Conservation (phyloP, 441 rosid genomes). For the Sinapis alba region DNA sequence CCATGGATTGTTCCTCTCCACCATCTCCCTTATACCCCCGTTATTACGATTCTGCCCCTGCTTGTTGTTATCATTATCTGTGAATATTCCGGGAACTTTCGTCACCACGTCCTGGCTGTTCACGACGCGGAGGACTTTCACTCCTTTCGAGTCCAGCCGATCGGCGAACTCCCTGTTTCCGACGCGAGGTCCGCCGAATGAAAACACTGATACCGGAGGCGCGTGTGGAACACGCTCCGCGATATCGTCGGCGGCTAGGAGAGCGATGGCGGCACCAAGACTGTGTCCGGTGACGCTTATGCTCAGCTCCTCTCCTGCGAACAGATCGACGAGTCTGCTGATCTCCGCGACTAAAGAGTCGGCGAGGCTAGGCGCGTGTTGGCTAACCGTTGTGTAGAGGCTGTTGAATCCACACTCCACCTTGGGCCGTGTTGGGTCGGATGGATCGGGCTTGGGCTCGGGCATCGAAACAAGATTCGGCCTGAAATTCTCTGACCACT, state of each 20-base stretch:
- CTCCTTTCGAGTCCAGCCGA: conserved; percentile 45
- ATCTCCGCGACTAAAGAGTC: conserved; percentile 54
- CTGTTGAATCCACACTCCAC: conserved; percentile 72
- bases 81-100: conserved; percentile 52
- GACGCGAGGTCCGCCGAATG: conserved; percentile 71
- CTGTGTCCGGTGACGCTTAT: conserved; percentile 73
- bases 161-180: conserved; percentile 60
- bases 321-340: conserved; percentile 45
- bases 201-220: conserved; percentile 59
- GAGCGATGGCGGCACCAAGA: conserved; percentile 68
- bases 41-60: conserved; percentile 23
- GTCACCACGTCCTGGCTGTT: conserved; percentile 68
- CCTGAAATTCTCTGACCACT: conserved; percentile 71
- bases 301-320: conserved; percentile 62
- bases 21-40: conserved; percentile 13
- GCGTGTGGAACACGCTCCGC: conserved; percentile 37
- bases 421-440: conserved; percentile 44
- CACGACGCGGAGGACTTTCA: conserved; percentile 63
- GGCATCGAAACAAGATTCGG: conserved; percentile 47
- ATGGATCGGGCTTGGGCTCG: conserved; percentile 31
- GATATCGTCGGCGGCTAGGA: conserved; percentile 59
- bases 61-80: conserved; percentile 18
- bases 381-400: conserved; percentile 53
- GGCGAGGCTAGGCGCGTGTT: conserved; percentile 53
- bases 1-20: conserved; percentile 48